Base-by-base conservation (phyloP, 2,329 filamentous ascomycete genomes). In the Stemphylium beticola region DNA sequence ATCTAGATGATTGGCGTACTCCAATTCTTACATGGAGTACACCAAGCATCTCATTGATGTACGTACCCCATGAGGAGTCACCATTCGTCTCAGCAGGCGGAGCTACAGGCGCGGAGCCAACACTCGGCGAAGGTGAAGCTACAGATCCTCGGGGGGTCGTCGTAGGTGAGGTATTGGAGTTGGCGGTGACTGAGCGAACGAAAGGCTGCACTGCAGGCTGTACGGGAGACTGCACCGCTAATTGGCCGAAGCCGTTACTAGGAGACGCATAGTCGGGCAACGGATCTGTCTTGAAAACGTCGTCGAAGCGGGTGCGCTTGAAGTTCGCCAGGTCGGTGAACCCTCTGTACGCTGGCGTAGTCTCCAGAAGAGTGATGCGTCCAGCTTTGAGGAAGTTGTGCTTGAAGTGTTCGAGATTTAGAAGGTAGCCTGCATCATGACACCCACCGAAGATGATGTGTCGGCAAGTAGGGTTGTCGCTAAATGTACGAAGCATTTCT, bases 381-480 rank as follows among this genome's bases (percentile, higher is more conserved):
- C 70, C 64, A 20, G 74, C 69, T 37, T 71, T 73, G 33, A 55
- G 49, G 26, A 65, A 49, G 48, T 81, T 74, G 55, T 77, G 74
- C 45, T 78, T 78, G 66, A 79, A 80, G 11, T 75, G 72, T 45
- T 80, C 78, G 43, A 81, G 72, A 22, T 77, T 77, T 18, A 77
- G 70, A 29, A 81, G 71, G 54, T 78, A 80, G 29, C 78, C 79
- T 38, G 77, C 76, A 62, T 81, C 79, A 51, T 79, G 77, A 55
- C 77, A 79, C 7, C 78, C 78, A 17, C 77, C 78, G 55, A 81
- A 81, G 59, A 80, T 74, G 61, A 81, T 76, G 52, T 79, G 77
- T 53, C 76, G 77, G 67, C 77, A 79, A 36, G 79, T 78, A 14
- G 75, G 68, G 51, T 79, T 80, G 37, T 75, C 72, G 55, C 79